Evolutionary conservation across 202 grass and related monocot species (phyloP).

Genomic region (Saccharum hybrid): DNA sequence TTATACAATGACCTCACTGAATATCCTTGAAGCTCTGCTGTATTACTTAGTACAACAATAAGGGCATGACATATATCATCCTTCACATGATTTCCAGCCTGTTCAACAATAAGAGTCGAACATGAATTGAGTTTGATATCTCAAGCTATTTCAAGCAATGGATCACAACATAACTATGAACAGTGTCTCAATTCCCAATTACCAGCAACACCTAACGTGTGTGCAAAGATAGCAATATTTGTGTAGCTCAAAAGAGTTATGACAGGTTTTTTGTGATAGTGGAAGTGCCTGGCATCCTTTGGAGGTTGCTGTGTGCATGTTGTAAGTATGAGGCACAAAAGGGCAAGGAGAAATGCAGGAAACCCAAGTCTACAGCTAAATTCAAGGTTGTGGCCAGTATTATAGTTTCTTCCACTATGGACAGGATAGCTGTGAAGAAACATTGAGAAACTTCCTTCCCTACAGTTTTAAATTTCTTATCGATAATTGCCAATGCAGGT

Average conservation of each 20-base stretch:
- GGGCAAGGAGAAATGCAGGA: conserved; percentile 4
- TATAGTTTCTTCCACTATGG: neutral
- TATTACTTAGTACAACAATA: conserved; percentile 90
- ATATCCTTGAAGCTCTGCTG: conserved; percentile 97
- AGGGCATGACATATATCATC: conserved; percentile 97
- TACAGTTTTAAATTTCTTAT: neutral
- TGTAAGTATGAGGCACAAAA: neutral
- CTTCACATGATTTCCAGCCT: conserved; percentile 95
- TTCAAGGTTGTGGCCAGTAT: neutral
- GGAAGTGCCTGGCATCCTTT: neutral
- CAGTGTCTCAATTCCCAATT: neutral
- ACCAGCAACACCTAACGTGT: neutral
- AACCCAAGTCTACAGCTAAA: neutral
- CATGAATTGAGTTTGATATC: conserved; percentile 29
- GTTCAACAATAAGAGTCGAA: conserved; percentile 42
- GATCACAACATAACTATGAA: neutral
- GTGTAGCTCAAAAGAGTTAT: conserved; percentile 8
- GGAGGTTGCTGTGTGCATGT: neutral
- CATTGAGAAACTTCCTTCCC: neutral
- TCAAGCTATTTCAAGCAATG: neutral
- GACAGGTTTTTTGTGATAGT: neutral
- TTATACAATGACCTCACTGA: conserved; percentile 90
- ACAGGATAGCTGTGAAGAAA: neutral
- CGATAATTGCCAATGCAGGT: conserved; percentile 24
- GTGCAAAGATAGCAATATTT: conserved; percentile 20